These are phyloP conservation scores for Colletotrichum eremochloae DNA, from an alignment of 2,329 filamentous ascomycete genomes.

Conservation along the genomic window DNA sequence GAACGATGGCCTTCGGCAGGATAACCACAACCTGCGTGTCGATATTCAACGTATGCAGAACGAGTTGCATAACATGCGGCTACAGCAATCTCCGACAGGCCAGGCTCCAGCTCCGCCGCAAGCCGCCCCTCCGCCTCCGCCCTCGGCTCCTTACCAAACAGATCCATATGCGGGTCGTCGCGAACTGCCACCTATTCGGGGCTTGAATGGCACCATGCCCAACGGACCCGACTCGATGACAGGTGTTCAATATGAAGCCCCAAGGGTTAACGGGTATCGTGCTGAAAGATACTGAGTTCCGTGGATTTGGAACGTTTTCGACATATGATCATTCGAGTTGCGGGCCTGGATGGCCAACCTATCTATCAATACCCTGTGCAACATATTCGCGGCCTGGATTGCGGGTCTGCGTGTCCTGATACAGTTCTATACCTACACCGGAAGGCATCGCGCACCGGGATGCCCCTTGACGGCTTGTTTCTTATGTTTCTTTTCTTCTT, in stretches of 20 bases:
- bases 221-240: conserved; percentile 72
- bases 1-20: conserved; percentile 62
- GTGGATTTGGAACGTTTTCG: neutral
- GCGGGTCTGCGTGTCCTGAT: conserved; percentile 36
- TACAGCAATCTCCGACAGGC: conserved; percentile 46
- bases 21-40: conserved; percentile 61
- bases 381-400: conserved; percentile 1
- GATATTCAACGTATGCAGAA: conserved; percentile 63
- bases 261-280: conserved; percentile 62
- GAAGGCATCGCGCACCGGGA: neutral
- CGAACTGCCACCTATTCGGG: conserved; percentile 70
- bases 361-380: conserved; percentile 2
- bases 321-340: neutral
- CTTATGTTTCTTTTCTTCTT: conserved; percentile 15
- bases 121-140: conserved; percentile 44
- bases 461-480: conserved; percentile 8
- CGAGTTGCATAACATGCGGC: conserved; percentile 47
- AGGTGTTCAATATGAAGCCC: conserved; percentile 72
- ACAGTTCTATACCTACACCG: conserved; percentile 33
- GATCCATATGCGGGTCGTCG: conserved; percentile 55
- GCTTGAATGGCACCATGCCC: conserved; percentile 60
- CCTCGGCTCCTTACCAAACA: conserved; percentile 46
- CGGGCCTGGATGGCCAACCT: neutral
- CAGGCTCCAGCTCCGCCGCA: conserved; percentile 29
- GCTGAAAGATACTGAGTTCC: conserved; percentile 52